phyloP scores from a whole-genome alignment of 2,329 filamentous ascomycete genomes.

The Apiospora aurea region DNA sequence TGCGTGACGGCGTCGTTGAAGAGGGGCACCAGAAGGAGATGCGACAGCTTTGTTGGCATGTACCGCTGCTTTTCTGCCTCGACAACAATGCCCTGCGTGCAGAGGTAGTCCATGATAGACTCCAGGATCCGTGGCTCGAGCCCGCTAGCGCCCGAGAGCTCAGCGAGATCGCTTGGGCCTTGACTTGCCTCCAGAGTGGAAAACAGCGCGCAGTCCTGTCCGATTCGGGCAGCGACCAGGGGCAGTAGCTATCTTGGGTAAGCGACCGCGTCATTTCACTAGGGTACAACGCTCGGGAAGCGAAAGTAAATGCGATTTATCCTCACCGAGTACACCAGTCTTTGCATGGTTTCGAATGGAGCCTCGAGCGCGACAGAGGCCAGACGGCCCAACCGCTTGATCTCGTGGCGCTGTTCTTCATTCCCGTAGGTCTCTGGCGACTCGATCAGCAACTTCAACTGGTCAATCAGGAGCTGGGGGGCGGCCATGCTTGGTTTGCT shows the following conservation, averaged over 20 bases:
- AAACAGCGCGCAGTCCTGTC: background rate
- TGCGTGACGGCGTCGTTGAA: constrained; percentile 10
- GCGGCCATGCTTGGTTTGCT: background rate
- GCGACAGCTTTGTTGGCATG: background rate
- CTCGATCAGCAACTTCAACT: background rate
- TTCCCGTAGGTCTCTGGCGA: background rate
- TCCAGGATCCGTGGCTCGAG: background rate
- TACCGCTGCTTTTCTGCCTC: background rate
- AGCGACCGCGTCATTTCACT: background rate
- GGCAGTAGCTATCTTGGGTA: background rate
- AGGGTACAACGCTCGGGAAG: background rate
- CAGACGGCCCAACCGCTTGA: background rate
- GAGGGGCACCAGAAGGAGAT: background rate
- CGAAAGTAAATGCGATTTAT: no score
- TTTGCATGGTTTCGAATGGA: constrained; percentile 10
- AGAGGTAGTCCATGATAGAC: constrained; percentile 12
- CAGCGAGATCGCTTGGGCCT: background rate
- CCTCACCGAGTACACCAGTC: background rate
- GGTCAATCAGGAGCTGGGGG: background rate
- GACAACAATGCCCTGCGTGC: background rate
- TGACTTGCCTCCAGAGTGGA: background rate
- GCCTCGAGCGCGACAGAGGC: background rate
- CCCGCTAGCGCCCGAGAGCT: background rate
- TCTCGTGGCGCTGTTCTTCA: background rate
- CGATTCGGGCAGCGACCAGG: background rate